Evolutionary conservation across 1,139 yeast genomes (phyloP).

Genomic region (Pichia sp.): DNA sequence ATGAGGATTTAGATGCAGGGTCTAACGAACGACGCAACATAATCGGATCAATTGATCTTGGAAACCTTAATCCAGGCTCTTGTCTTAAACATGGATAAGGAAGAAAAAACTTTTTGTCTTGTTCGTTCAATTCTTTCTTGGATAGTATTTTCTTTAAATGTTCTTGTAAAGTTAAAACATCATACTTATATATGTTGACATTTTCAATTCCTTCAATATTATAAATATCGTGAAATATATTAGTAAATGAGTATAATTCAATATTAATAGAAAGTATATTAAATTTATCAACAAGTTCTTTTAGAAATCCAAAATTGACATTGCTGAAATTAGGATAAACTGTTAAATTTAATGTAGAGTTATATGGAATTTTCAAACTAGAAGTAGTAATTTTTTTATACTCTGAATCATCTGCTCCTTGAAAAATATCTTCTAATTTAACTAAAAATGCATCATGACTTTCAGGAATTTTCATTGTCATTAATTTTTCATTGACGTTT

Average conservation of each 20-base stretch:
- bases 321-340: constrained; percentile 8
- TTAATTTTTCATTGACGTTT: constrained; percentile 7
- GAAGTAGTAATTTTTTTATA: not conserved
- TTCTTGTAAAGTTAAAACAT: constrained; percentile 2
- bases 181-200: constrained; percentile 2
- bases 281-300: not conserved
- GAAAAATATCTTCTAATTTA: not conserved
- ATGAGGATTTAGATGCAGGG: not conserved
- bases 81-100: not conserved
- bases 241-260: constrained; percentile 10
- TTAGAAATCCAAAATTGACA: constrained; percentile 4
- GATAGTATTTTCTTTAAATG: constrained; percentile 1
- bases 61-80: not conserved
- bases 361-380: constrained; percentile 4
- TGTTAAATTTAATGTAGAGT: constrained; percentile 4
- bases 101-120: constrained; percentile 1
- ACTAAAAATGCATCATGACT: constrained; percentile 5
- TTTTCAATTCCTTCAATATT: not conserved
- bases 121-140: not conserved
- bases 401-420: not conserved
- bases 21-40: not conserved
- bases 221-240: not conserved
- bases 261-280: not conserved
- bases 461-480: constrained; percentile 6
- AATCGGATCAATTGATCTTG: not conserved